These are phyloP conservation scores for Leishmania lainsoni DNA, from an alignment of 208 protist species.

Conservation along the genomic window DNA sequence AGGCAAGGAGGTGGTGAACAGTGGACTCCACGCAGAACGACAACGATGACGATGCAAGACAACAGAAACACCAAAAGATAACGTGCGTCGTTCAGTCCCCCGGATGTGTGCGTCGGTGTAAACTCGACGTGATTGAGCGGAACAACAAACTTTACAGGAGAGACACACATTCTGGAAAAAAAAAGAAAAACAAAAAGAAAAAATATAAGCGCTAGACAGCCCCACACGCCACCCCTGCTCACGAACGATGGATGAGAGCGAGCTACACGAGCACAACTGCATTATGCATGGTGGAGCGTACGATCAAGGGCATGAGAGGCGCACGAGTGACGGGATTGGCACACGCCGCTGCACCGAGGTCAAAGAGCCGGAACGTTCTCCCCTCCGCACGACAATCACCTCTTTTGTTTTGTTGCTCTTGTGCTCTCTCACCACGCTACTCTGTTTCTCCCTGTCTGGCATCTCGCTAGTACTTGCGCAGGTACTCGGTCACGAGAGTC, in stretches of 20 bases:
- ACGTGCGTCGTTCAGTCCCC: no score
- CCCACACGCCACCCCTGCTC: background rate
- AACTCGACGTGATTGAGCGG: no score
- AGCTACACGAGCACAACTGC: background rate
- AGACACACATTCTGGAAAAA: background rate
- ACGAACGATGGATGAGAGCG: background rate
- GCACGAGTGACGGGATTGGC: background rate
- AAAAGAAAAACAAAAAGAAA: conserved; percentile 27
- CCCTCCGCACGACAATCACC: background rate
- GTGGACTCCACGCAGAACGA: no score
- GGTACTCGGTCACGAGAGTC: conserved; percentile 65
- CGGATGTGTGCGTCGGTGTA: no score
- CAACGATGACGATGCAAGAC: no score
- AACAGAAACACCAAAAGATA: no score
- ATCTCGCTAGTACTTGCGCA: conserved; percentile 30
- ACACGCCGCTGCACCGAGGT: background rate
- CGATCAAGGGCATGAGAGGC: background rate
- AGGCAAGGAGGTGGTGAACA: no score
- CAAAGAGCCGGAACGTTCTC: background rate
- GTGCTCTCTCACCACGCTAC: background rate
- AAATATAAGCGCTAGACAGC: background rate
- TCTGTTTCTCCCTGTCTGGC: no score
- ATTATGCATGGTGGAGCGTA: background rate
- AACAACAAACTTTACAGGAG: background rate
- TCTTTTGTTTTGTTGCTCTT: background rate